Conservation (phyloP, 2,329 filamentous ascomycete species). For the Cryphonectria japonica region DNA sequence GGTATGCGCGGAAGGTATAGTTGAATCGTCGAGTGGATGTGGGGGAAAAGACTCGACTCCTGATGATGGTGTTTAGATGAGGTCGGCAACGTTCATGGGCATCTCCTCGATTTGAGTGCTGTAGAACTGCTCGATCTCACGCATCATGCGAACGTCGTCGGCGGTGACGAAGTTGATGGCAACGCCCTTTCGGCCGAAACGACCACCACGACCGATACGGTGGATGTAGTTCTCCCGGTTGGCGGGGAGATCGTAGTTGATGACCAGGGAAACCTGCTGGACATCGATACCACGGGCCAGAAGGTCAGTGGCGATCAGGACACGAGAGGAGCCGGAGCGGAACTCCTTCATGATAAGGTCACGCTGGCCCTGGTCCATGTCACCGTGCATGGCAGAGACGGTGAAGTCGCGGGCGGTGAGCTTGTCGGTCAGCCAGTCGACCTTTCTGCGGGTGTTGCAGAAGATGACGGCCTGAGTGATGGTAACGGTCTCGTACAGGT, state of each 20-base stretch:
- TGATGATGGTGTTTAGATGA: conserved; percentile 41
- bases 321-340: conserved; percentile 91
- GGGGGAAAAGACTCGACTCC: conserved; percentile 24
- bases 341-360: conserved; percentile 99
- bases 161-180: conserved; percentile 99
- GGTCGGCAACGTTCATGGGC: conserved; percentile 88
- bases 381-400: conserved; percentile 97
- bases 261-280: conserved; percentile 96
- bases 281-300: conserved; percentile 99
- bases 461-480: conserved; percentile 99
- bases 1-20: conserved; percentile 26
- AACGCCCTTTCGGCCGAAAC: conserved; percentile 97
- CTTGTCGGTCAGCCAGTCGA: conserved; percentile 99
- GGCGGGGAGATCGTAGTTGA: conserved; percentile 97
- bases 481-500: conserved; percentile 97
- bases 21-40: conserved; percentile 28
- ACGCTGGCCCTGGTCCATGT: conserved; percentile 98
- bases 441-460: conserved; percentile 98
- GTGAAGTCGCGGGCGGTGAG: conserved; percentile 99
- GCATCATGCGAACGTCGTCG: conserved; percentile 94
- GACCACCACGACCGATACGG: conserved; percentile 91
- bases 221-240: conserved; percentile 99
- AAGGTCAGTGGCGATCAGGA: conserved; percentile 96
- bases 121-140: conserved; percentile 76
- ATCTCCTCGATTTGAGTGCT: conserved; percentile 99